A percentile compares a stretch with the other conserved stretches of the same genome.
These are phyloP conservation scores for Tolypocladium tundrense DNA, from an alignment of 2,329 filamentous ascomycete species.

Conservation along the genomic window DNA sequence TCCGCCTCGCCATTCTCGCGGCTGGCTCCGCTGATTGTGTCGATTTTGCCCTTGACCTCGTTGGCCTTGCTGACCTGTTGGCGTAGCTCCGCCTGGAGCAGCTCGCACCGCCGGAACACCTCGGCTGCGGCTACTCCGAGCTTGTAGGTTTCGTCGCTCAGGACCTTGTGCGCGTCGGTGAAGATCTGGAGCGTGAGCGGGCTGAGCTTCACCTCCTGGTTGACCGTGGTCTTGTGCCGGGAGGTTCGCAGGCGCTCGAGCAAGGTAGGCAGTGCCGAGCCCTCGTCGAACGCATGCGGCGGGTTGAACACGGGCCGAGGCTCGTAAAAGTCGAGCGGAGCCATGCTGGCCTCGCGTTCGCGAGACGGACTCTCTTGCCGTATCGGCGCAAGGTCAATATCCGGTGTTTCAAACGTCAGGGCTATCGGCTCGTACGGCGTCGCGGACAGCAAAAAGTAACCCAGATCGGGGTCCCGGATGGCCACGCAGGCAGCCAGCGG, in stretches of 20 bases:
- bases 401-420: constrained; percentile 49
- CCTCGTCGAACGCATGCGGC: constrained; percentile 47
- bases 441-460: constrained; percentile 52
- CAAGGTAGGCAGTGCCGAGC: constrained; percentile 44
- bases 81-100: constrained; percentile 55
- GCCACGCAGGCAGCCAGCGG: constrained; percentile 43
- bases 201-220: constrained; percentile 59
- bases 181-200: constrained; percentile 62
- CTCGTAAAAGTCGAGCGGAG: constrained; percentile 43
- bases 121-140: constrained; percentile 62
- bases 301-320: constrained; percentile 59
- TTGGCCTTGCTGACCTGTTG: constrained; percentile 58
- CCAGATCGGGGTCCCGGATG: constrained; percentile 51
- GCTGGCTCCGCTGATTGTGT: constrained; percentile 43
- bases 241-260: constrained; percentile 48
- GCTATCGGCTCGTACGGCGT: constrained; percentile 48
- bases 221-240: constrained; percentile 49
- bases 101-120: constrained; percentile 60
- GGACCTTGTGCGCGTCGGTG: constrained; percentile 60
- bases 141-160: constrained; percentile 58
- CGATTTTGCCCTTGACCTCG: constrained; percentile 55
- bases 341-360: constrained; percentile 30
- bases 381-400: constrained; percentile 35
- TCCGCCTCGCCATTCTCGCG: constrained; percentile 39
- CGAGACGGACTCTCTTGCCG: constrained; percentile 32